phyloP scores from a whole-genome alignment of 371 early-diverging fungal species.

The Mortierella sp. region DNA sequence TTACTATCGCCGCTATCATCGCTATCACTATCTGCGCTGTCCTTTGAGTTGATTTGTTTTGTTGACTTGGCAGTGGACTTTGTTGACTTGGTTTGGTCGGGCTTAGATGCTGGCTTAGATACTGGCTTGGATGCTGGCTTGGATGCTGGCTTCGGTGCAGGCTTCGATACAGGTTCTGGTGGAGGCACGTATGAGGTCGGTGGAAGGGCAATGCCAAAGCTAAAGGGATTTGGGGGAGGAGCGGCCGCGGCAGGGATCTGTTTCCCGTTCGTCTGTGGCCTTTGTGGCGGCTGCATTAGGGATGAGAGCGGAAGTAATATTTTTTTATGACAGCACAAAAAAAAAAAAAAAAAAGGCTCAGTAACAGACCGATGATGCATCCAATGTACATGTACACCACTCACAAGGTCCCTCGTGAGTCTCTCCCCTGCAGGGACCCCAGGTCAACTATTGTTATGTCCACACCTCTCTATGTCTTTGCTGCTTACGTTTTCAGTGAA shows the following conservation, averaged over 20 bases:
- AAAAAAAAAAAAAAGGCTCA: neutral
- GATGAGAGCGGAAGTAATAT: neutral
- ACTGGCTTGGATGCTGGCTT: neutral
- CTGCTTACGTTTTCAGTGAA: conserved; percentile 54
- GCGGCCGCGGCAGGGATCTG: no score
- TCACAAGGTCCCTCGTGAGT: neutral
- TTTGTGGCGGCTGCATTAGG: conserved; percentile 21
- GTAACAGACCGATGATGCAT: neutral
- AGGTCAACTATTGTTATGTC: no score
- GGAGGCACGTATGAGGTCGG: conserved; percentile 44
- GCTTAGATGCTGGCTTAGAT: neutral
- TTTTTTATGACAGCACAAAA: neutral
- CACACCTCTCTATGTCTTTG: neutral
- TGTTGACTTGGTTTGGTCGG: conserved; percentile 16
- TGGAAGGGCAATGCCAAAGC: conserved; percentile 48
- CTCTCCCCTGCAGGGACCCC: no score
- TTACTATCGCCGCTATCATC: neutral
- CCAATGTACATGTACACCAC: neutral
- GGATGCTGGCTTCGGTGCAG: no score
- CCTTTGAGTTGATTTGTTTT: conserved; percentile 4
- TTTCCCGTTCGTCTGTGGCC: no score
- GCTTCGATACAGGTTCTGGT: conserved; percentile 13
- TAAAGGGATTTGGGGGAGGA: conserved; percentile 8
- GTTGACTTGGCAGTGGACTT: conserved; percentile 7
- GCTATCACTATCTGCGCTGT: neutral